Evolutionary conservation across 805 yeast genomes (phyloP), one percentile per base, ranked within the genome.

Genomic region (Starmerella vitae): DNA sequence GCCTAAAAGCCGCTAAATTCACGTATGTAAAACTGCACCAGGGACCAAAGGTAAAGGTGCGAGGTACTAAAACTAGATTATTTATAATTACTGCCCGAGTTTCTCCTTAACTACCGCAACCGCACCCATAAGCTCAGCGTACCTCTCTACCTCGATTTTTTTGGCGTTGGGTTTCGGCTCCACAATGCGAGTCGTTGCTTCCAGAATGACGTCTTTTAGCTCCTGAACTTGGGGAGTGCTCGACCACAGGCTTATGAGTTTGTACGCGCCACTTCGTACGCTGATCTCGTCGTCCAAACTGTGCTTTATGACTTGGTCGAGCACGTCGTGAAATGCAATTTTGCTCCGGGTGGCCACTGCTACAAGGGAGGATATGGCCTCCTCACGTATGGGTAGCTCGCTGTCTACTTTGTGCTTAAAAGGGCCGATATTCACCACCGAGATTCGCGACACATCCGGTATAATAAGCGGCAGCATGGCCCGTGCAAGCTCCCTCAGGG

Each of bases 331-430:
- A 15, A 21, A 25, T n/a, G 21, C 20, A n/a, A n/a, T n/a, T 8
- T 18, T 26, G 19, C 17, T 12, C 15, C 33, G 4, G 33, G 26
- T 7, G 5, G 25, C 60, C 50, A 31, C 62, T 7, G 81, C 67
- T 54, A 74, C 77, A 21, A 82, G 59, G 18, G 76, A 60, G 52
- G 82, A 93, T 55, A 76, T 79, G 5, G 80, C 66, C 28, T 78
- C 68, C 53, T 79, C 79, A 38, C 94, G 66, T 42, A 74, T 71
- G 43, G 75, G 83, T 29, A 80, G 63, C 0, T 85, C 91, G 47
- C 76, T 78, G 51, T 83, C 94, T 29, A 81, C 70, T 44, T 75
- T 74, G 54, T 81, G 86, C 53, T 80, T 81, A 64, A 78, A 82
- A 0, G 93, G 93, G 1, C 94, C 94, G 72, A 84, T 81, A 34